Base-by-base conservation (phyloP, 2,329 filamentous ascomycete species). In the Pseudocercospora fuligena region DNA sequence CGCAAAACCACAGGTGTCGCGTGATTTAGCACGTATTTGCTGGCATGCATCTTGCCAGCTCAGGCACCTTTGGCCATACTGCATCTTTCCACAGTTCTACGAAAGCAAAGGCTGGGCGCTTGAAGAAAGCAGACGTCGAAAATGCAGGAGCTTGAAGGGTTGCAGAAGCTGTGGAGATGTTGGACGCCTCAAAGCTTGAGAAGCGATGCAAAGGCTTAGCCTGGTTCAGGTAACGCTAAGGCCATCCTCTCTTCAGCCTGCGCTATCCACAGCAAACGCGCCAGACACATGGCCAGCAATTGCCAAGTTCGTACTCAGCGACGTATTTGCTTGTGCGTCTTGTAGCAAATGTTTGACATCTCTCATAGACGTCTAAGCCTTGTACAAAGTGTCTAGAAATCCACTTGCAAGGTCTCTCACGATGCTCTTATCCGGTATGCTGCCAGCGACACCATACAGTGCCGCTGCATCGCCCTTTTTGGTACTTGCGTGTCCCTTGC, bases 401-500 rank as follows among this genome's bases (percentile, higher is more conserved):
- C 93, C 94, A 72, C 86, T 92, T 1, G 94, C 94, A 77, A 99
- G 81, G 74, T 97, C 92, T 71, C 92, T 92, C 33, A 99, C 93
- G 36, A 99, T 90, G 72, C 91, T 93, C 87, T 98, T 98, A 78
- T 99, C 96, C 1, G 95, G 95, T 79, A 99, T 81, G 75, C 92
- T 96, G 5, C 95, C 95, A 0, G 95, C 95, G 65, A 99, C 94
- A 63, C 95, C 95, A 80, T 99, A 99, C 69, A 99, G 82, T 4
- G 94, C 94, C 1, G 93, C 92, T 14, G 92, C 89, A 78, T 97
- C 92, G 1, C 92, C 92, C 73, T 88, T 86, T 25, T 87, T 81
- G 2, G 78, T 88, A 69, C 85, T 85, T 61, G 81, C 82, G 83
- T 92, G 93, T 77, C 95, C 93, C 71, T 90, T 88, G 82, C 96